Percentiles rank a stretch among this genome's conserved stretches.
Conservation (phyloP, 495 filamentous ascomycete genomes). For the Chaetomidium leptoderma region DNA sequence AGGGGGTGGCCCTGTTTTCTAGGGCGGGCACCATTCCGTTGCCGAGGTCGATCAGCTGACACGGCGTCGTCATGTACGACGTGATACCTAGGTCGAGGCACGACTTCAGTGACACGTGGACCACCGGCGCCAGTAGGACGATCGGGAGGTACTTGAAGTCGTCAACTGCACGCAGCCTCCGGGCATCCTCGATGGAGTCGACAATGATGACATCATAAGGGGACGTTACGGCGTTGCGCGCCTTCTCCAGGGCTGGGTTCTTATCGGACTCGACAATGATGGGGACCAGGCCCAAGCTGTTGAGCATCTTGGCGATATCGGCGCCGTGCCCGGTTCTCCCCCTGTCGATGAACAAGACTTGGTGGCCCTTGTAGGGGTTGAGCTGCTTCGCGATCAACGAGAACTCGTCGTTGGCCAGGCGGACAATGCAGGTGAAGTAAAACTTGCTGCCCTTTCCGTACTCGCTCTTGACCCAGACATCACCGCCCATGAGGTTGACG, state of each 20-base stretch:
- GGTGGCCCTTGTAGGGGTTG: slow-evolving; percentile 83
- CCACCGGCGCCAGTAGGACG: slow-evolving; percentile 83
- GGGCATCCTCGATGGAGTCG: slow-evolving; percentile 85
- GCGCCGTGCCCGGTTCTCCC: slow-evolving; percentile 72
- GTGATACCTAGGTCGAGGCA: slow-evolving; percentile 95
- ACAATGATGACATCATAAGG: slow-evolving; percentile 96
- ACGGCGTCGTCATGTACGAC: slow-evolving; percentile 98
- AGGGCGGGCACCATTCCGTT: slow-evolving; percentile 98
- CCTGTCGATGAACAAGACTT: slow-evolving; percentile 95
- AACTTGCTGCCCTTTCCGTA: slow-evolving; percentile 94
- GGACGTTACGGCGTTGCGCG: slow-evolving; percentile 54
- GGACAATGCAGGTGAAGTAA: slow-evolving; percentile 93
- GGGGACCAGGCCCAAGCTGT: slow-evolving; percentile 72
- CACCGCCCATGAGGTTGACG: slow-evolving; percentile 95
- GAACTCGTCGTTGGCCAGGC: slow-evolving; percentile 78
- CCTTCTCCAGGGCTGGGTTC: slow-evolving; percentile 37
- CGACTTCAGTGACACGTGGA: slow-evolving; percentile 89
- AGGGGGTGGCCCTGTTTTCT: slow-evolving; percentile 88
- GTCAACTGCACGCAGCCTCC: slow-evolving; percentile 77
- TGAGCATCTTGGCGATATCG: slow-evolving; percentile 76
- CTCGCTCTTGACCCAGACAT: slow-evolving; percentile 93
- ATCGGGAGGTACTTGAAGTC: slow-evolving; percentile 98
- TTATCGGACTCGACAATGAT: slow-evolving; percentile 72
- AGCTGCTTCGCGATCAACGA: slow-evolving; percentile 77
- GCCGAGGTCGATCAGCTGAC: slow-evolving; percentile 88